Evolutionary conservation across 2,329 filamentous ascomycete species (phyloP).

Genomic region (Cladophialophora exuberans): DNA sequence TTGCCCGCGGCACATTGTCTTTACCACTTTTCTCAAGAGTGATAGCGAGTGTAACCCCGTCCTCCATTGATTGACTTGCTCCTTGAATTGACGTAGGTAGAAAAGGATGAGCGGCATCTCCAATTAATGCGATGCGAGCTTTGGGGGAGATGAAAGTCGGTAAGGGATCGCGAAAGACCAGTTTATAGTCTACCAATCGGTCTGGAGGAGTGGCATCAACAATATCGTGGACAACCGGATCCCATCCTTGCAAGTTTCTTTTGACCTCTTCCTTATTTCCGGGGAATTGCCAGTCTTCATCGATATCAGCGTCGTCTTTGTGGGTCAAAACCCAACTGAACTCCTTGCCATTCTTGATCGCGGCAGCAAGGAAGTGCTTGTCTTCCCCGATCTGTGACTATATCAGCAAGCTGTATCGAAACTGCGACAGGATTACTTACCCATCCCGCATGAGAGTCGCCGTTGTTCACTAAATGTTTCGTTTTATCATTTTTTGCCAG

Average conservation of each 20-base stretch:
- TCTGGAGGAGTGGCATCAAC: conserved; percentile 32
- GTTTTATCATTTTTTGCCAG: conserved; percentile 56
- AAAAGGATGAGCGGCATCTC: conserved; percentile 57
- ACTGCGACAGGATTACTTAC: conserved; percentile 5
- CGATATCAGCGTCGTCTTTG: conserved; percentile 50
- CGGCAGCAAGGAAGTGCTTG: conserved; percentile 54
- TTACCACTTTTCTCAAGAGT: conserved; percentile 41
- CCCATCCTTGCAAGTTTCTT: conserved; percentile 56
- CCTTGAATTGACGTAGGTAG: conserved; percentile 55
- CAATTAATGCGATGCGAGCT: conserved; percentile 52
- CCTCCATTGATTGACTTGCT: conserved; percentile 55
- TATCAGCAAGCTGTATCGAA: background rate
- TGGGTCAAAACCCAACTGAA: conserved; percentile 62
- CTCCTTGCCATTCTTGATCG: conserved; percentile 56
- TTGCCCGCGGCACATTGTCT: conserved; percentile 33
- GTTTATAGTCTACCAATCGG: conserved; percentile 28
- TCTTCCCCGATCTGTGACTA: conserved; percentile 45
- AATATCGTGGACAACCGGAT: conserved; percentile 42
- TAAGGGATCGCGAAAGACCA: conserved; percentile 30
- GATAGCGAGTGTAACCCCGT: conserved; percentile 52
- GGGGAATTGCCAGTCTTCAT: conserved; percentile 60
- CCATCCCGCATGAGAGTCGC: conserved; percentile 57
- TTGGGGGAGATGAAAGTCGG: conserved; percentile 43
- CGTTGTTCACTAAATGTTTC: conserved; percentile 56
- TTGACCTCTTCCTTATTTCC: conserved; percentile 57